A percentile compares a stretch with the other conserved stretches of the same genome.
These are phyloP conservation scores for Geotrichum siamense DNA, from an alignment of 1,139 yeast species.

Conservation along the genomic window DNA sequence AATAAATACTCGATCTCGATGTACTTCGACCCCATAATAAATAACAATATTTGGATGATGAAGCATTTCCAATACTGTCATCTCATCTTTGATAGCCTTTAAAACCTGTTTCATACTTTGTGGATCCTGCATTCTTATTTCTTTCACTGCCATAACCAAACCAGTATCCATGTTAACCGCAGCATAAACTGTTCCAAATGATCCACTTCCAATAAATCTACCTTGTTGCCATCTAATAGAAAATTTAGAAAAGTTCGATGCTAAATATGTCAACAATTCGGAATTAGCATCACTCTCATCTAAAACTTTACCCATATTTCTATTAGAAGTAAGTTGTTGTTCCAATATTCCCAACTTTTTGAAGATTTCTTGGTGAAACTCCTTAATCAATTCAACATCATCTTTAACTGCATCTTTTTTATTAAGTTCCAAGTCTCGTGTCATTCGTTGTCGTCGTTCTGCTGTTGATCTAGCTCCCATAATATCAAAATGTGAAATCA, in stretches of 20 bases:
- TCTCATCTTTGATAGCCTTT: conserved; percentile 87
- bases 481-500: conserved; percentile 92
- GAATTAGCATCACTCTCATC: conserved; percentile 84
- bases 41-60: conserved; percentile 95
- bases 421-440: conserved; percentile 16
- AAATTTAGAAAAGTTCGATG: conserved; percentile 83
- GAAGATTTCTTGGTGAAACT: conserved; percentile 54
- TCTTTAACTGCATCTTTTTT: conserved; percentile 34
- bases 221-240: conserved; percentile 98
- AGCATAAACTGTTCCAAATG: conserved; percentile 90
- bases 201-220: conserved; percentile 86
- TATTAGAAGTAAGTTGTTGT: conserved; percentile 42
- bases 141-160: conserved; percentile 95
- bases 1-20: conserved; percentile 87
- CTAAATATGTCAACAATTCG: conserved; percentile 76
- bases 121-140: conserved; percentile 82
- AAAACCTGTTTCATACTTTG: conserved; percentile 80
- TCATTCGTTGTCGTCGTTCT: conserved; percentile 40
- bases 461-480: conserved; percentile 97
- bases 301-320: conserved; percentile 75
- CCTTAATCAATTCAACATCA: conserved; percentile 52
- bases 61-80: conserved; percentile 91
- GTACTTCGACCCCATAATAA: conserved; percentile 95
- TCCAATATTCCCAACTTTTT: conserved; percentile 56
- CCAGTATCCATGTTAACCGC: conserved; percentile 93